phyloP scores from a whole-genome alignment of 73 alveolate genomes.

The Paramecium tetraurelia region DNA sequence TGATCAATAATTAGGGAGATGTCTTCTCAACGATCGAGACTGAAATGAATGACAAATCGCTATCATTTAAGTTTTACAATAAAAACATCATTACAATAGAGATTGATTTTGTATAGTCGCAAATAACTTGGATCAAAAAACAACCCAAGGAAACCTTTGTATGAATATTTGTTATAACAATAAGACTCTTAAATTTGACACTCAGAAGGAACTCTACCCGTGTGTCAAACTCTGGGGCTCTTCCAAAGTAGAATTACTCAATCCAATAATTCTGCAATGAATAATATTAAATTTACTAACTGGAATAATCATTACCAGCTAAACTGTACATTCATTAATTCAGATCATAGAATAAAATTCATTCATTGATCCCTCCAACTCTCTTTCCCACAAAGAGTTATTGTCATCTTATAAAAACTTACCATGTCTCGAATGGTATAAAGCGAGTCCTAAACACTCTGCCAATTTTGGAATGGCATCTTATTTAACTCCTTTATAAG shows the following conservation, averaged over 20 bases:
- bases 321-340: background rate
- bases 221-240: background rate
- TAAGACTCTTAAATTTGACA: background rate
- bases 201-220: background rate
- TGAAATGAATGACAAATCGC: background rate
- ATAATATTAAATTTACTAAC: background rate
- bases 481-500: background rate
- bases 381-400: background rate
- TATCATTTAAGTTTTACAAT: background rate
- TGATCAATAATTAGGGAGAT: background rate
- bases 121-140: background rate
- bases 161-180: background rate
- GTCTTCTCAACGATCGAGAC: background rate
- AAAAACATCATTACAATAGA: background rate
- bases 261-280: background rate
- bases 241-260: background rate
- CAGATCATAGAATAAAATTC: background rate
- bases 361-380: background rate
- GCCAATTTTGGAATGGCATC: background rate
- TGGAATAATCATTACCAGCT: background rate
- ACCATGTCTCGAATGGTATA: background rate
- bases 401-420: background rate
- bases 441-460: background rate
- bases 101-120: background rate
- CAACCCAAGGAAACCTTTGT: background rate